Base-by-base conservation (phyloP, 2,329 filamentous ascomycete species). In the Fusarium albosuccineum region DNA sequence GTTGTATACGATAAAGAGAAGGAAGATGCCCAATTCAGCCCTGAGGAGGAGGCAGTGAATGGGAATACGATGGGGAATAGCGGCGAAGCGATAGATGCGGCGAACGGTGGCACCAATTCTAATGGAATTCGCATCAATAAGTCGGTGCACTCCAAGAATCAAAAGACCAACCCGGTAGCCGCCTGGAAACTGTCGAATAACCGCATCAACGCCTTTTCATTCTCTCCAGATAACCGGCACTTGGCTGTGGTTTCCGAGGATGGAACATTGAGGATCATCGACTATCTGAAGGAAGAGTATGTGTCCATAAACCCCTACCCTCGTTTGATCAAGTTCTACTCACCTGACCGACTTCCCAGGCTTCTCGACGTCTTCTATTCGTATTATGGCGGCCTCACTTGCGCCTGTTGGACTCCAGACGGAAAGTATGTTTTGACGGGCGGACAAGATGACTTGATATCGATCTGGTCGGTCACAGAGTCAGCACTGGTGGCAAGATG, bases 1-100 rank as follows among this genome's bases (percentile, higher is more conserved):
- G 87, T 99, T 3, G 93, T 98, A 2, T 99, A 98, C 72, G 96
- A 99, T 79, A 99, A 98, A 80, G 94, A 97, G 75, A 97, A 96
- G 76, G 94, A 97, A 67, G 94, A 97, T 76, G 89, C 90, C 1
- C 84, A 89, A 2, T 96, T 97, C 73, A 84, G 88, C 4, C 86
- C 91, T 0, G 93, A 97, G 75, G 86, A 91, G 34, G 83, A 87
- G 57, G 75, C 62, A 37, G 50, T 70, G 29, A 73, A 70, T 64
- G 95, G 94, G 71, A 63, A 54, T 40, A 42, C 49, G n/a, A 70
- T 51, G 27, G 70, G 64, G 16, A 62, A 33, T 33, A 92, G 89
- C 4, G 76, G 74, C 69, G 77, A 81, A n/a, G 67, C 74, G 5
- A 76, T 75, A 33, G 79, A 81, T 49, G 72, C 75, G 26, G 64